Base-by-base conservation (phyloP, 1,284 basidiomycete genomes). In the Ganoderma multipileum region DNA sequence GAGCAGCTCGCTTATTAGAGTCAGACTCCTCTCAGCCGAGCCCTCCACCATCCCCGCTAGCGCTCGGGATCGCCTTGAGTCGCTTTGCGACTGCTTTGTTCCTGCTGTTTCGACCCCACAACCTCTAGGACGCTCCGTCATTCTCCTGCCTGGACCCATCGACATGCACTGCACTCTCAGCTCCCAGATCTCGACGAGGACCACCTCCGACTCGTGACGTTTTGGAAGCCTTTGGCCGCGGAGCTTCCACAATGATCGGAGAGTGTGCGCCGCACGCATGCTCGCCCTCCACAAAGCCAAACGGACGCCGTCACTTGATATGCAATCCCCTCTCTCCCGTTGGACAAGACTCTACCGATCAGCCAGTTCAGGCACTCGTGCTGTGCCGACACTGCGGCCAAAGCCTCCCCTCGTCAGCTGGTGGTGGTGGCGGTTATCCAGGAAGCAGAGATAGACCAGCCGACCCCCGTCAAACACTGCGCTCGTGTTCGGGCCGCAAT, bases 231-330 rank as follows among this genome's bases (percentile, higher is more conserved):
- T 58, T 38, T 20, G n/a, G 47, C 47, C 47, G n/a, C 23, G 44
- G 33, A 12, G 26, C 58, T 50, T 44, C 50, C 47, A 58, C 44
- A 52, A 52, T 39, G 47, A 61, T 54, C 61, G 55, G 54, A 52
- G 65, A 64, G 50, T 47, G 55, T 33, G 59, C 12, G 63, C 63
- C 47, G 47, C 47, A 28, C 47, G 63, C 67, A 63, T 67, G 66
- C 66, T 60, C 47, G 11, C 44, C 39, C 47, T 42, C 36, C 55
- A 44, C 38, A 62, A 39, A 33, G 36, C 61, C 52, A 50, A 64
- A 58, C 38, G 12, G 33, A 36, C 39, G 93, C 55, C 33, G 55
- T 58, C 55, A 38, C 38, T 47, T 64, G 68, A 69, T 69, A 58
- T 44, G 63, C 68, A 69, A 72, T 68, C 61, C 33, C 50, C 30